phyloP scores from a whole-genome alignment of 2,329 filamentous ascomycete species.

The Ophiostoma sp. region DNA sequence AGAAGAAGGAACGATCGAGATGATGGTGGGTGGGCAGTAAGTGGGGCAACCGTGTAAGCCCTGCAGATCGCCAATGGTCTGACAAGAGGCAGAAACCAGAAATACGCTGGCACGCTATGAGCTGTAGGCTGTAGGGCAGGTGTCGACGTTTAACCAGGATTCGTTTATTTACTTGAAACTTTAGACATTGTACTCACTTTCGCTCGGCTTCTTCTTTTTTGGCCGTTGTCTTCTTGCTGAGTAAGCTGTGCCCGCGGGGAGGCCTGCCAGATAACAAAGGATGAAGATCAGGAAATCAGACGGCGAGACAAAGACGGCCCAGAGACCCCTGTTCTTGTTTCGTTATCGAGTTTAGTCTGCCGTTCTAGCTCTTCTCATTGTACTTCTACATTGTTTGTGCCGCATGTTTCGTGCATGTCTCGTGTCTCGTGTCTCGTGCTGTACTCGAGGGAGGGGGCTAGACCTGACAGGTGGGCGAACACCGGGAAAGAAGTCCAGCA shows the following conservation, averaged over 20 bases:
- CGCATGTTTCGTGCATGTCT: conserved; percentile 1
- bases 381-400: background rate
- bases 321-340: background rate
- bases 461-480: background rate
- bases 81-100: background rate
- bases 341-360: background rate
- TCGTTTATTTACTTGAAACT: background rate
- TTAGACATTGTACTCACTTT: background rate
- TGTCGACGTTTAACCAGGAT: background rate
- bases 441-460: background rate
- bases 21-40: conserved; percentile 17
- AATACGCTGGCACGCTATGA: background rate
- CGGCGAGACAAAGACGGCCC: background rate
- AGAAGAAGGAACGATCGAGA: conserved; percentile 14
- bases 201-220: background rate
- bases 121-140: background rate
- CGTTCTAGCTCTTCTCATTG: background rate
- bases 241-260: background rate
- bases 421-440: background rate
- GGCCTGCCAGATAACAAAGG: background rate
- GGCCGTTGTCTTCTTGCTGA: background rate
- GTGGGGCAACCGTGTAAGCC: conserved; percentile 24
- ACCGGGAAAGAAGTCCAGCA: background rate
- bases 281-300: background rate
- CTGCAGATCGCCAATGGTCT: conserved; percentile 20